Percentiles rank a stretch among this genome's conserved stretches.
phyloP scores from a whole-genome alignment of 2,329 filamentous ascomycete genomes.

The Sporothrix euskadiensis region DNA sequence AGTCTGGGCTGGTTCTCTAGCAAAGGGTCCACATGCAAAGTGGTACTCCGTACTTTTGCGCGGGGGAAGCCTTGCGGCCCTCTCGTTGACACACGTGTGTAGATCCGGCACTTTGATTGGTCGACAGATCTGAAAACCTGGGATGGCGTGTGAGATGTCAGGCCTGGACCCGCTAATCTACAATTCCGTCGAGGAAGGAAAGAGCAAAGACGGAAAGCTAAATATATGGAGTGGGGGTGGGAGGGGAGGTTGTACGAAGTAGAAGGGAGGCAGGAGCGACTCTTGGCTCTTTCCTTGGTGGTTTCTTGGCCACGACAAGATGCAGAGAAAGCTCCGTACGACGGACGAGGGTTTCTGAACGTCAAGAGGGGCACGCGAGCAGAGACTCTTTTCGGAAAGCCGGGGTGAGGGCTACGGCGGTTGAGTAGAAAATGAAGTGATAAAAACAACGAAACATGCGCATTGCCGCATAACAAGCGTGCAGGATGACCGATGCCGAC shows the following conservation, averaged over 20 bases:
- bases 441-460: not conserved
- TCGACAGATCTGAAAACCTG: not conserved
- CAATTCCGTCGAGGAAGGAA: conserved; percentile 8
- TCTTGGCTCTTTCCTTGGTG: not conserved
- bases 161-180: conserved; percentile 22
- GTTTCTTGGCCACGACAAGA: conserved; percentile 8
- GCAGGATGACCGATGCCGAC: conserved; percentile 10
- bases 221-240: not conserved
- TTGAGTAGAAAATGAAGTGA: not conserved
- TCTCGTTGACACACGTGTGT: conserved; percentile 32
- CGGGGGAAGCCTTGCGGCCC: conserved; percentile 18
- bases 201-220: not conserved
- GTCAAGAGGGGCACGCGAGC: conserved; percentile 23
- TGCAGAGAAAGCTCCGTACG: not conserved
- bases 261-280: not conserved
- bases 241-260: not conserved
- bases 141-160: not conserved
- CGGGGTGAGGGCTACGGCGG: not conserved
- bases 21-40: not conserved
- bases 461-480: conserved; percentile 4
- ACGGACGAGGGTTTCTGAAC: not conserved
- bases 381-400: not conserved
- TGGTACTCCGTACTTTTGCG: not conserved
- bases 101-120: conserved; percentile 28
- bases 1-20: not conserved